These are phyloP conservation scores for Herpetomonas samuelpessoai DNA, from an alignment of 208 protist genomes.

Conservation along the genomic window DNA sequence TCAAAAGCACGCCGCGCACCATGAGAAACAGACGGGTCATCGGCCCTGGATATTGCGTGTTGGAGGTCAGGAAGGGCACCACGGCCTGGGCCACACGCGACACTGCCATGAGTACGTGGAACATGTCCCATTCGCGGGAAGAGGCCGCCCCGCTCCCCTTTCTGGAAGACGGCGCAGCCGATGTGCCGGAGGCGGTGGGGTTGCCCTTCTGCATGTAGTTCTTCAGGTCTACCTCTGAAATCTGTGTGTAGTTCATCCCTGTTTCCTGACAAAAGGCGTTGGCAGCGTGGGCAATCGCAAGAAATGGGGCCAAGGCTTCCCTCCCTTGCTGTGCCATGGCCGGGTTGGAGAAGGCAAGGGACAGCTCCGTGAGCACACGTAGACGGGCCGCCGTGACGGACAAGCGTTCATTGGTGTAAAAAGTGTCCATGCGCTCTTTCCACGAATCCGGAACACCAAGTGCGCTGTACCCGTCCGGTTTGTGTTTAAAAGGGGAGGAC, in stretches of 20 bases:
- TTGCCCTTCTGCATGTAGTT: constrained; percentile 22
- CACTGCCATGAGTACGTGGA: constrained; percentile 66
- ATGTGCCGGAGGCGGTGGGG: constrained; percentile 4
- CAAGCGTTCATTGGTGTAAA: constrained; percentile 69
- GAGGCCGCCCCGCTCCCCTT: constrained; percentile 15
- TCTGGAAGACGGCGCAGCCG: background rate
- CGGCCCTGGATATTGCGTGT: constrained; percentile 37
- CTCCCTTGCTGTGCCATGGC: constrained; percentile 1
- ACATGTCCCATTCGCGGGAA: constrained; percentile 39
- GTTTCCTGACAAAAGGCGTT: constrained; percentile 23
- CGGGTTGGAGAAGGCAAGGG: no score
- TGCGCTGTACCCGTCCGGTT: constrained; percentile 85
- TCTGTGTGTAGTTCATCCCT: constrained; percentile 32
- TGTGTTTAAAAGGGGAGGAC: constrained; percentile 76
- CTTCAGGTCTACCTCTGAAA: constrained; percentile 23
- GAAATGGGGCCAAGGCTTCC: constrained; percentile 19
- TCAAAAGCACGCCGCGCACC: constrained; percentile 65
- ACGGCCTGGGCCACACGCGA: constrained; percentile 66
- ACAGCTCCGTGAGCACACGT: constrained; percentile 50
- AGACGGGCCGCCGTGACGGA: constrained; percentile 50
- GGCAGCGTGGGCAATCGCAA: constrained; percentile 16
- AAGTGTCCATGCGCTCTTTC: constrained; percentile 89
- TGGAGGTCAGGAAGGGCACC: constrained; percentile 75
- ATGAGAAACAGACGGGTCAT: constrained; percentile 64
- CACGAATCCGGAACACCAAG: constrained; percentile 90